Evolutionary conservation across 2,329 filamentous ascomycete species (phyloP), one percentile per base, ranked within the genome.

Genomic region (Aureobasidium sp.): DNA sequence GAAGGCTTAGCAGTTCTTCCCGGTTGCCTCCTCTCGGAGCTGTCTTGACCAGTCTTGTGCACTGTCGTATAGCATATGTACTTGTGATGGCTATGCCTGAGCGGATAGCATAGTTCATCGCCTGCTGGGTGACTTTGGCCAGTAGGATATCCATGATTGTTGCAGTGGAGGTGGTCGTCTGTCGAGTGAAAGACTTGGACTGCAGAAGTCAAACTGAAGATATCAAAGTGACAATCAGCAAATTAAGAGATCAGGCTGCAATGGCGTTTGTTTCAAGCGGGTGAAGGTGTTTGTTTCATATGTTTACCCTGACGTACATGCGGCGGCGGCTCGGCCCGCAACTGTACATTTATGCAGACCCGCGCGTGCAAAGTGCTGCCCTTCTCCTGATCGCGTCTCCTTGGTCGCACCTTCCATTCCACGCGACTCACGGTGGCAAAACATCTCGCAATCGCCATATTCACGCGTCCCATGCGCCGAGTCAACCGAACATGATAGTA

Each of bases 31-130:
- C 84, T 67, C 91, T 86, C 15, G 94, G 86, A 44, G 85, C 87
- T 78, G 83, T 65, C 16, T 88, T 90, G 63, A 96, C 78, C 13
- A 97, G 77, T 45, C 88, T 84, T 1, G 87, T 85, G 62, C 89
- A 91, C 74, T 96, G 91, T 62, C 84, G 84, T 65, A 96, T 81
- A n/a, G 91, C 90, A 76, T 91, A 96, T 42, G 82, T 85, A 58
- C 90, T 91, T 2, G 92, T 96, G 66, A 96, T 83, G 53, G 89
- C 86, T 66, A 97, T 87, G 55, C 91, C 91, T 21, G 91, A 92
- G 54, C 89, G 82, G 69, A 97, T 92, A 72, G 91, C 91, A 83
- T 94, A 95, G 77, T 91, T 96, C 82, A 95, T 87, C 54, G 90
- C 90, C 77, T 95, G 90, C 67, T 87, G 82, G 63, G 86, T 88